These are phyloP conservation scores for Aspergillus flavus DNA, from an alignment of 2,329 filamentous ascomycete species.

Conservation along the genomic window DNA sequence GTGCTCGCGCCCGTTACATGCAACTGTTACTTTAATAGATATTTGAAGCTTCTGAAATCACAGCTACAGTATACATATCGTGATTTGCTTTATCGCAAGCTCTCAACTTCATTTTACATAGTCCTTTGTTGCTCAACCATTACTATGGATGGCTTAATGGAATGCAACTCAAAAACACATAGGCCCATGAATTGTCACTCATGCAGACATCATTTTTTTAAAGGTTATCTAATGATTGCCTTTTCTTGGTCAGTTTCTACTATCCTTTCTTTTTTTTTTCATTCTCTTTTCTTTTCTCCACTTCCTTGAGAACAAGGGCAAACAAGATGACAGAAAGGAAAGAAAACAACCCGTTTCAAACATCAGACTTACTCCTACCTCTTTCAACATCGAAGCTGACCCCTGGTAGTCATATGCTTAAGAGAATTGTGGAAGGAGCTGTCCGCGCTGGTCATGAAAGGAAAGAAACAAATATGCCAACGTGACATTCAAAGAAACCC, in stretches of 20 bases:
- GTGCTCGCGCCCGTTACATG: neutral
- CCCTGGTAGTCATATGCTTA: neutral
- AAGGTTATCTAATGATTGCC: neutral
- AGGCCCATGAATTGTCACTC: neutral
- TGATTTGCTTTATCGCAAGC: neutral
- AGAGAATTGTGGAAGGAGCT: neutral
- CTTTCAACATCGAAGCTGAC: neutral
- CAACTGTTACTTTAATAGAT: neutral
- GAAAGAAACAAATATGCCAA: neutral
- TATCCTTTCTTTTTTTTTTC: conserved; percentile 5
- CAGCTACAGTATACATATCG: neutral
- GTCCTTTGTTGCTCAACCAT: neutral
- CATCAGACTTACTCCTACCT: neutral
- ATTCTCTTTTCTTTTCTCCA: neutral
- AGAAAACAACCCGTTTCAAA: neutral
- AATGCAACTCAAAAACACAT: neutral
- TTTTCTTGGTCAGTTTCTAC: neutral
- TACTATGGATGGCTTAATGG: neutral
- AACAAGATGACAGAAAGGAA: neutral
- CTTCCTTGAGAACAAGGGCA: neutral
- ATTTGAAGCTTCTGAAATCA: neutral
- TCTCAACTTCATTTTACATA: neutral
- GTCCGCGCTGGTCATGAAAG: neutral
- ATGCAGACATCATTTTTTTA: neutral
- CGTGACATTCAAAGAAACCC: neutral